Base-by-base conservation (phyloP, 2,329 filamentous ascomycete genomes). In the Curvularia lunata region DNA sequence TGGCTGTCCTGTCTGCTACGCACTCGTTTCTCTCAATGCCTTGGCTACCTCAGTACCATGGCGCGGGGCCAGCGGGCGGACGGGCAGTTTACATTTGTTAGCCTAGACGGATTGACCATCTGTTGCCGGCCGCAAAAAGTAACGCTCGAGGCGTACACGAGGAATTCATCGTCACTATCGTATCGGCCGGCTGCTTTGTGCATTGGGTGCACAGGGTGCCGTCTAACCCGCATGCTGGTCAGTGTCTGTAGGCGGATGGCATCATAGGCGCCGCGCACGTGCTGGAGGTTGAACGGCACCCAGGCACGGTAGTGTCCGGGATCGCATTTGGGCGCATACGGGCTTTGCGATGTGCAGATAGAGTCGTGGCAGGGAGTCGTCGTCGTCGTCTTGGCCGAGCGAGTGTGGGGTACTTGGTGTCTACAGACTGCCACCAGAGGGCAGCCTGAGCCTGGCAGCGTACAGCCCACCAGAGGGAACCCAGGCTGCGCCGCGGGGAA, bases 41-140 rank as follows among this genome's bases (percentile, higher is more conserved):
- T 10, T 30, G 28, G 28, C 9, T 30, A 30, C 10, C 28, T 27
- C 25, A 32, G 13, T 38, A 21, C 32, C 51, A 49, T 41, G 32
- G 52, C 49, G 53, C 53, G 52, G 37, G 48, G 32, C 40, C 41
- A 45, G 48, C 25, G 48, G 23, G 47, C 34, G 21, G 34, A 48
- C 47, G 34, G 21, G n/a, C 21, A 40, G 27, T 38, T 32, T 47
- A 27, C 43, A 49, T 5, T 19, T n/a, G n/a, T 49, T 25, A 40
- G 47, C 34, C 13, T 28, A 10, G 23, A 40, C 47, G 21, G 5
- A 23, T 49, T 19, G 21, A 40, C 16, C 16, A 13, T 19, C n/a
- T 34, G 21, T 28, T 40, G 25, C 25, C 21, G 27, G 9, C 23
- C 32, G 23, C 25, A 18, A 34, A 40, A 27, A 28, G 23, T 40